Evolutionary conservation across 805 yeast species (phyloP).

Genomic region (Zygoascus flipseniorum): DNA sequence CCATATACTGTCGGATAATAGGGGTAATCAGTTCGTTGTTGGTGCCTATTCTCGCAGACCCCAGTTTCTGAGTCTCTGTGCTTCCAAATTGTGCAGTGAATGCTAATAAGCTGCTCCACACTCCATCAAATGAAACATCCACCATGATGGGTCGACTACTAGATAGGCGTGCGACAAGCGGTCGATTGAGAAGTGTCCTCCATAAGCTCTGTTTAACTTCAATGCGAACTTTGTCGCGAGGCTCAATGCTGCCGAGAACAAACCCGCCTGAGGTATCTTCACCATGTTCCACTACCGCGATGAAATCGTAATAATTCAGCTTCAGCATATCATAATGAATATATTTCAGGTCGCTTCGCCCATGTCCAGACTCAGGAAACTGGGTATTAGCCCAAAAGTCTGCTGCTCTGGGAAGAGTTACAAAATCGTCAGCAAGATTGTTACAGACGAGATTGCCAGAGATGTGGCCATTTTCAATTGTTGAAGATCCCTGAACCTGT

Average conservation of each 20-base stretch:
- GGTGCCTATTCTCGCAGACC: neutral
- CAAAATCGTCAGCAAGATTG: conserved; percentile 33
- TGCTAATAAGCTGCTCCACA: conserved; percentile 55
- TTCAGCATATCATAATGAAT: conserved; percentile 35
- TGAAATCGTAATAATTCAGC: conserved; percentile 38
- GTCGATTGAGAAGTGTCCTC: conserved; percentile 19
- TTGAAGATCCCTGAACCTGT: conserved; percentile 10
- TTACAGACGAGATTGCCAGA: conserved; percentile 31
- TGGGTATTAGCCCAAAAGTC: neutral
- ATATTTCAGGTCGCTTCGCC: conserved; percentile 36
- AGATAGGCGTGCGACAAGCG: conserved; percentile 31
- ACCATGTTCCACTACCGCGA: conserved; percentile 38
- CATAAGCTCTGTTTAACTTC: conserved; percentile 15
- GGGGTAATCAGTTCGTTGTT: conserved; percentile 39
- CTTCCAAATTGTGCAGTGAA: conserved; percentile 30
- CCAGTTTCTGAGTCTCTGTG: conserved; percentile 3
- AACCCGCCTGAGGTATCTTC: conserved; percentile 18
- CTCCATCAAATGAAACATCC: conserved; percentile 43
- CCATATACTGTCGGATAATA: conserved; percentile 56
- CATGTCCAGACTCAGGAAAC: neutral
- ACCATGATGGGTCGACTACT: conserved; percentile 37
- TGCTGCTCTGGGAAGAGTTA: conserved; percentile 44
- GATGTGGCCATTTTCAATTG: neutral
- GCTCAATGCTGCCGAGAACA: conserved; percentile 23
- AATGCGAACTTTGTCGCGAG: conserved; percentile 19